Conservation (phyloP, 306 rosid genomes). For the Lagenaria siceraria region DNA sequence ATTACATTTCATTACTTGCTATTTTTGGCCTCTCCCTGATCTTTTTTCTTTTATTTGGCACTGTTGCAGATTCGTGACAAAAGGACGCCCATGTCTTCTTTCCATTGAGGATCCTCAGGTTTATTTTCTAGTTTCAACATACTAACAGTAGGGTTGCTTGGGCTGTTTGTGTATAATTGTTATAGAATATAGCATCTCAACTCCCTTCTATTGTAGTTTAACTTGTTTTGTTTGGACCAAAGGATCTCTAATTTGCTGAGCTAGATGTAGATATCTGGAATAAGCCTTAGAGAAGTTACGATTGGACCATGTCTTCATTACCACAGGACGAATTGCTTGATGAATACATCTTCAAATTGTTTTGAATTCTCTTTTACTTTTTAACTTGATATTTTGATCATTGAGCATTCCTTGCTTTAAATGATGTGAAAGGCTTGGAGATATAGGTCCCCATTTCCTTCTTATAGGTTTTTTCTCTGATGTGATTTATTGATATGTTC, state of each 20-base stretch:
- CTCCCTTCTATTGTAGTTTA: not conserved
- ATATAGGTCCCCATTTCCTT: not conserved
- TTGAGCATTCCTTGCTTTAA: not conserved
- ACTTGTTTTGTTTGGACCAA: not conserved
- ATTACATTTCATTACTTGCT: not conserved
- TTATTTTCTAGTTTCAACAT: conserved; percentile 7
- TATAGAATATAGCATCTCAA: not conserved
- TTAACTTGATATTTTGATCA: not conserved
- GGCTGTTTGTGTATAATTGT: not conserved
- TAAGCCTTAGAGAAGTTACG: not conserved
- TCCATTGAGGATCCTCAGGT: conserved; percentile 99
- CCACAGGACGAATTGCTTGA: not conserved
- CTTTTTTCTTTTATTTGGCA: not conserved
- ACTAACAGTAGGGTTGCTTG: not conserved
- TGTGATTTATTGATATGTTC: conserved; percentile 11
- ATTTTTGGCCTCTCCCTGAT: not conserved
- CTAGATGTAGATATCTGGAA: not conserved
- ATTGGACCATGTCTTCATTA: not conserved
- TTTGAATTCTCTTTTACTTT: not conserved
- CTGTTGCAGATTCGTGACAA: conserved; percentile 37
- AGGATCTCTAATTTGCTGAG: not conserved
- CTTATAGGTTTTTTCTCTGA: not conserved
- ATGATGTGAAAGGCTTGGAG: not conserved
- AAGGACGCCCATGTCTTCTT: conserved; percentile 51
- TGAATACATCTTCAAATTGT: not conserved